Percentiles rank a stretch among this genome's conserved stretches.
Evolutionary conservation across 1,139 yeast genomes (phyloP).

Genomic region (Diutina rugosa): DNA sequence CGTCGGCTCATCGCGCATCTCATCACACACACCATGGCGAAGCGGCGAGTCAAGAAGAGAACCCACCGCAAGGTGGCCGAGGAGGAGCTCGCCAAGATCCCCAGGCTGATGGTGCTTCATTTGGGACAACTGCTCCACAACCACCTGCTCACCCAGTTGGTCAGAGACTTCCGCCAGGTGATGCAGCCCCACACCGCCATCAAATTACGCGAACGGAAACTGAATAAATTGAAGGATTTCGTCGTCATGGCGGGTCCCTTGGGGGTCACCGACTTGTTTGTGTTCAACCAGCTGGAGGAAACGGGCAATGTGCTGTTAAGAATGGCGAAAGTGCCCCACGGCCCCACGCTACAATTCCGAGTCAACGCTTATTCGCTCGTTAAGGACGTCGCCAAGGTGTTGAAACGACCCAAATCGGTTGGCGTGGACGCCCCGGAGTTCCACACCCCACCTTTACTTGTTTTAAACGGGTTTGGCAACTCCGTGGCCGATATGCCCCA

Average conservation of each 20-base stretch:
- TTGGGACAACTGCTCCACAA: slow-evolving; percentile 72
- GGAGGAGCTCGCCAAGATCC: slow-evolving; percentile 63
- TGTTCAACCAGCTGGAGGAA: slow-evolving; percentile 70
- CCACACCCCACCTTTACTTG: slow-evolving; percentile 75
- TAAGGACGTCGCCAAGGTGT: slow-evolving; percentile 64
- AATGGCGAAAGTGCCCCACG: slow-evolving; percentile 80
- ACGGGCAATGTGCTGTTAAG: slow-evolving; percentile 76
- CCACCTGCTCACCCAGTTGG: slow-evolving; percentile 73
- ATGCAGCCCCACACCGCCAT: slow-evolving; percentile 98
- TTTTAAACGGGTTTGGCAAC: slow-evolving; percentile 69
- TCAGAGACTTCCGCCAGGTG: slow-evolving; percentile 72
- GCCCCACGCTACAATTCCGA: slow-evolving; percentile 83
- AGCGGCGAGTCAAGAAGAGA: slow-evolving; percentile 55
- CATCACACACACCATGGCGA: slow-evolving; percentile 18
- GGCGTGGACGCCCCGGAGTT: slow-evolving; percentile 54
- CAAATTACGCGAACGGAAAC: slow-evolving; percentile 71
- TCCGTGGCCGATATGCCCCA: slow-evolving; percentile 40
- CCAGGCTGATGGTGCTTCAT: slow-evolving; percentile 87
- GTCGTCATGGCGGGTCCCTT: slow-evolving; percentile 96
- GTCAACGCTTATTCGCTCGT: slow-evolving; percentile 67
- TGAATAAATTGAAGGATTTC: slow-evolving; percentile 79
- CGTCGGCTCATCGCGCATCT: not conserved
- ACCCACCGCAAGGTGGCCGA: slow-evolving; percentile 62
- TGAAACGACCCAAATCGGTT: slow-evolving; percentile 58
- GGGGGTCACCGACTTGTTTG: slow-evolving; percentile 79